Conservation (phyloP, 176 grass and related monocot species). For the Carex cristatella region DNA sequence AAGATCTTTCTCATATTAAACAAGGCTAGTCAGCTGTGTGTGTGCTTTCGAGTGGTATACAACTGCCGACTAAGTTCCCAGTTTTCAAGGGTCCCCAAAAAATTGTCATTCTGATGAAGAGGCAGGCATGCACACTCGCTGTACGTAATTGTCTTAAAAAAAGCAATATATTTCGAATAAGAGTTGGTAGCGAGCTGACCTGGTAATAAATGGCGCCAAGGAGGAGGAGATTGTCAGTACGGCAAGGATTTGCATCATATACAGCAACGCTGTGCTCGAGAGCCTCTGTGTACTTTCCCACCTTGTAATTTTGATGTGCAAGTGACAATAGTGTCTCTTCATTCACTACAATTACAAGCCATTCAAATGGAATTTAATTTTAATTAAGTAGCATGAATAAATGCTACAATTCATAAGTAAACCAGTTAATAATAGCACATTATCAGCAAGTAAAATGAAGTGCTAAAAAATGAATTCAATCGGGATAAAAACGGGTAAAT, state of each 20-base stretch:
- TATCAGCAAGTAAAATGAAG: background rate
- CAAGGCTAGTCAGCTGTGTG: background rate
- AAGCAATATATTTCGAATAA: background rate
- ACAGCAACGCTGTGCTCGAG: slow-evolving; percentile 52
- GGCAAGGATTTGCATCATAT: slow-evolving; percentile 54
- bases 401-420: background rate
- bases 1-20: background rate
- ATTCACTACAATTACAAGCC: slow-evolving; percentile 31
- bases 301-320: slow-evolving; percentile 81
- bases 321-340: slow-evolving; percentile 51
- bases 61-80: background rate
- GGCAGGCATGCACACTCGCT: background rate
- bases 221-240: slow-evolving; percentile 81
- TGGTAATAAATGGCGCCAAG: slow-evolving; percentile 84
- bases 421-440: background rate
- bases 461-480: background rate
- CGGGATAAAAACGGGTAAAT: background rate
- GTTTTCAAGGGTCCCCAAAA: background rate
- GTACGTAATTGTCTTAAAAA: background rate
- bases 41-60: background rate
- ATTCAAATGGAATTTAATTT: slow-evolving; percentile 14
- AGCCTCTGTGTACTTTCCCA: slow-evolving; percentile 66
- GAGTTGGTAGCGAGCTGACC: slow-evolving; percentile 33
- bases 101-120: background rate
- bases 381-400: background rate